Evolutionary conservation across 805 yeast species (phyloP).

Genomic region (Metschnikowia gruessii): DNA sequence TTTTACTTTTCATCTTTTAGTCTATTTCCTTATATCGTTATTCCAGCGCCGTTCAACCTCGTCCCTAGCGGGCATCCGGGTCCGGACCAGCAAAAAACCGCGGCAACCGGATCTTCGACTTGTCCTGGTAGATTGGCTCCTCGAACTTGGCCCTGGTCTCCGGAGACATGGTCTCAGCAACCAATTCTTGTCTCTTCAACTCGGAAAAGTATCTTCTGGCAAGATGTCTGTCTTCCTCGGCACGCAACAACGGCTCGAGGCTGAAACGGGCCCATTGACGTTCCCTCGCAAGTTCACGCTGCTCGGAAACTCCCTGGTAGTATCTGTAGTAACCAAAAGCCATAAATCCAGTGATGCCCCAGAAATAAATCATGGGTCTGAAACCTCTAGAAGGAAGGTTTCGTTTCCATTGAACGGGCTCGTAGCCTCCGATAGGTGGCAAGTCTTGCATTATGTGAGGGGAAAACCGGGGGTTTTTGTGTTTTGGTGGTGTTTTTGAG

Average conservation of each 20-base stretch:
- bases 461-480: too few species aligned
- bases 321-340: constrained; percentile 70
- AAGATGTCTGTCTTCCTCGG: constrained; percentile 77
- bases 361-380: constrained; percentile 70
- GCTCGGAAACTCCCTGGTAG: constrained; percentile 68
- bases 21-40: too few species aligned
- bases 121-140: constrained; percentile 42
- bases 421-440: constrained; percentile 86
- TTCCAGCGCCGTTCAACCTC: too few species aligned
- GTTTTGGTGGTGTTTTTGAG: too few species aligned
- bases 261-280: constrained; percentile 73
- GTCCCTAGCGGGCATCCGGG: constrained; percentile 29
- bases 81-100: constrained; percentile 40
- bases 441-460: constrained; percentile 58
- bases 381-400: constrained; percentile 83
- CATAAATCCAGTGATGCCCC: constrained; percentile 59
- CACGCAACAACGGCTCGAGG: constrained; percentile 68
- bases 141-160: constrained; percentile 41
- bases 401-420: constrained; percentile 85
- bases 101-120: constrained; percentile 44
- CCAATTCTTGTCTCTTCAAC: constrained; percentile 60
- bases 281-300: constrained; percentile 72
- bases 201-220: constrained; percentile 69
- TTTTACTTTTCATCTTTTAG: too few species aligned
- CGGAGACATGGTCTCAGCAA: constrained; percentile 41